Base-by-base conservation (phyloP, 805 yeast species). In the Citeromyces matritensis region DNA sequence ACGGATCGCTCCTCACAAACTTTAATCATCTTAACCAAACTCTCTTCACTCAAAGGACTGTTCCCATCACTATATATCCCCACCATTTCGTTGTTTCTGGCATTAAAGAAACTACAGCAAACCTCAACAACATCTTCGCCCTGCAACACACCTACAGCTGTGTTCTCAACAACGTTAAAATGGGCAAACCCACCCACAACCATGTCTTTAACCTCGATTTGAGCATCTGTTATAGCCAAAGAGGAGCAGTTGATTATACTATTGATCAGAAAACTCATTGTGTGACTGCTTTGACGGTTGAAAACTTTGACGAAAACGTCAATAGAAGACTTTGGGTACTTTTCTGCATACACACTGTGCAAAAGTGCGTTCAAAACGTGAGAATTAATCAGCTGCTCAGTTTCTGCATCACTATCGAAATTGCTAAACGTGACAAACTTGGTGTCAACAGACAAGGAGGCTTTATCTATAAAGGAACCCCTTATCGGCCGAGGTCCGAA, bases 261-360 rank as follows among this genome's bases (percentile, higher is more conserved):
- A 9, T 24, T 32, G 26, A 54, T 47, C 23, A 56, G 52, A 19
- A 65, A 48, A 26, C 46, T 49, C 24, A 51, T 52, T 33, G 50
- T 51, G 13, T 38, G 29, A 11, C 46, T 37, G 23, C 37, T 37
- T 26, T 59, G 60, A 3, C 58, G 46, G n/a, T 76, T 60, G 19
- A 86, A 63, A 6, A 88, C 57, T 26, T 77, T 69, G 5, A 91
- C 58, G 38, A 75, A 77, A 10, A 88, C 65, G 44, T 78, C 91
- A 35, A 88, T 82, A 12, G 86, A 73, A 3, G 95, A 81, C 51
- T 88, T 88, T 4, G 97, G 96, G 49, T 91, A 91, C 38, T 75
- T 73, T 9, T 69, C 69, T 23, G 83, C 56, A 12, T 76, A 41
- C 2, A 80, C 59, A 1, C 74, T 27, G 57, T 49, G 23, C 53